Base-by-base conservation (phyloP, 208 protist species). In the Naegleria lovaniensis region DNA sequence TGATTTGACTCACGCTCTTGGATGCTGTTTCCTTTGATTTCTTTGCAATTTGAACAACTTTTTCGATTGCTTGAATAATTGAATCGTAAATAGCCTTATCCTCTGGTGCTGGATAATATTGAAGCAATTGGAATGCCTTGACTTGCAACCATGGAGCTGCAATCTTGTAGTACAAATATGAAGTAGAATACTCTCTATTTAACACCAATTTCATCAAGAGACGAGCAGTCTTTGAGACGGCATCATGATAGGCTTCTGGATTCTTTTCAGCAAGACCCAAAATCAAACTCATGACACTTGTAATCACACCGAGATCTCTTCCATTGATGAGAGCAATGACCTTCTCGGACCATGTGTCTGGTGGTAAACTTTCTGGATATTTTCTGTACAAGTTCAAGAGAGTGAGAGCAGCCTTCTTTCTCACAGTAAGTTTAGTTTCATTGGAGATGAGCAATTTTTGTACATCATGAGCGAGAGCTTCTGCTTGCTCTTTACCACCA, bases 131-230 rank as follows among this genome's bases (percentile, higher is more conserved):
- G 29, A 99, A 94, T n/a, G 98, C 91, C 93, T 99, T 99, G 52
- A 98, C 95, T 95, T 99, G 98, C 39, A 99, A 95, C 99, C 99
- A 99, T 59, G 99, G 99, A 33, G 97, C 95, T 25, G 98, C 95
- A 59, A 99, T 96, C 67, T 97, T 95, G 94, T 99, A 99, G 94
- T 99, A 99, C 9, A 99, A 93, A 95, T 99, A 99, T 40, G 98
- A 97, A 19, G 94, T 94, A 84, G 97, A 94, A 13, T 83, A 90
- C 11, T 79, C 33, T n/a, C 25, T 91, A 90, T 90, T 89, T n/a
- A 85, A 41, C 51, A 67, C 59, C 38, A 95, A 76, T 48, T 95
- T 96, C 85, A 92, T 33, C 0, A 97, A 91, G 5, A 97, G 90
- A 55, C 96, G 92, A 90, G 99, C 97, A 67, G 97, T 94, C 83